These are phyloP conservation scores for Sextonia rubra DNA, from an alignment of 164 flowering plant genomes.

Conservation along the genomic window DNA sequence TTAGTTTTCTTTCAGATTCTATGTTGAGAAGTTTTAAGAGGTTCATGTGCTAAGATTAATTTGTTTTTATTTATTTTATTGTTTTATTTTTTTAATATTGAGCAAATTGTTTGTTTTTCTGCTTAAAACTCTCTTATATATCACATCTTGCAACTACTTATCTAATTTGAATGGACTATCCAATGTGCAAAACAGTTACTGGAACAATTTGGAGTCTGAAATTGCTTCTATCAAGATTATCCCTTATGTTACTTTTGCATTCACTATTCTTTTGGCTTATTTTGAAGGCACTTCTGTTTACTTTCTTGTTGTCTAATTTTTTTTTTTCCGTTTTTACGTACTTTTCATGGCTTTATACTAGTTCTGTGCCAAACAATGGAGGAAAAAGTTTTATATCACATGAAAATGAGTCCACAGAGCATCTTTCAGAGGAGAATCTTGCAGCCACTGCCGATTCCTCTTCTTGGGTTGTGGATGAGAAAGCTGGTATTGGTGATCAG, in stretches of 20 bases:
- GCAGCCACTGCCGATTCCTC: constrained; percentile 51
- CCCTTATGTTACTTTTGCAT: neutral
- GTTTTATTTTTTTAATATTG: neutral
- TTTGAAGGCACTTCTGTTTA: neutral
- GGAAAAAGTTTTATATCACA: constrained; percentile 26
- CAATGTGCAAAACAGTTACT: neutral
- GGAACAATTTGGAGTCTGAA: neutral
- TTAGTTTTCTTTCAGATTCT: neutral
- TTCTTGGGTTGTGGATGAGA: constrained; percentile 52
- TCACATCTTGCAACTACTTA: no score
- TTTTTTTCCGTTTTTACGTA: no score
- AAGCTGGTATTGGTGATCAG: constrained; percentile 44
- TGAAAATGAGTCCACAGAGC: constrained; percentile 26
- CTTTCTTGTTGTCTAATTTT: no score
- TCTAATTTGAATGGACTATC: no score
- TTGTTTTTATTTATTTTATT: neutral
- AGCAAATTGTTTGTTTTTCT: neutral
- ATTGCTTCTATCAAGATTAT: neutral
- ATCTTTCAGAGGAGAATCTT: constrained; percentile 31
- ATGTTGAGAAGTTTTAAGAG: neutral
- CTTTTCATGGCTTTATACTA: constrained; percentile 14
- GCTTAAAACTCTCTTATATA: no score
- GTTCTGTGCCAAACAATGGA: constrained; percentile 30
- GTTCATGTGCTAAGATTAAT: neutral
- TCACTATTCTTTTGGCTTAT: neutral